A percentile compares a stretch with the other conserved stretches of the same genome.
These are phyloP conservation scores for Parastagonospora nodorum DNA, from an alignment of 2,329 filamentous ascomycete species.

Conservation along the genomic window DNA sequence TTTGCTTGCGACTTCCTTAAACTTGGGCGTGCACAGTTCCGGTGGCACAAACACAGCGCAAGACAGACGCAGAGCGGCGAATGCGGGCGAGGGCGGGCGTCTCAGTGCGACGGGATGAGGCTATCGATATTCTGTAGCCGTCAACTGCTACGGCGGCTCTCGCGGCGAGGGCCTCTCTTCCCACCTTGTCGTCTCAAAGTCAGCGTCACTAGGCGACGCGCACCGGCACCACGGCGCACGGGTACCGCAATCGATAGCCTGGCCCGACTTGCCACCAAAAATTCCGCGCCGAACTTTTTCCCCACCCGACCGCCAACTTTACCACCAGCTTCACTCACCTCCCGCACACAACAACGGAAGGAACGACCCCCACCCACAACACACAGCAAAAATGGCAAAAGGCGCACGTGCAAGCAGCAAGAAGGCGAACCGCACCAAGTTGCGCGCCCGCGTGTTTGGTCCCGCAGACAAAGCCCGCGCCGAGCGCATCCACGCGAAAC, in stretches of 20 bases:
- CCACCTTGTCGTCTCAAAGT: slow-evolving; percentile 22
- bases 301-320: slow-evolving; percentile 7
- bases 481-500: slow-evolving; percentile 82
- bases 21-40: not conserved
- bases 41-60: not conserved
- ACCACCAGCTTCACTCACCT: slow-evolving; percentile 3
- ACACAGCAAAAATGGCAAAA: slow-evolving; percentile 74
- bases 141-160: slow-evolving; percentile 29
- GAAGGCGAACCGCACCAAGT: slow-evolving; percentile 81
- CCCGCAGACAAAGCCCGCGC: slow-evolving; percentile 79
- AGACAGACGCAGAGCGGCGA: not conserved
- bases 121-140: slow-evolving; percentile 6
- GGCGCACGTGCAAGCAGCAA: slow-evolving; percentile 76
- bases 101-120: not conserved
- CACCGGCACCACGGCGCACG: slow-evolving; percentile 15
- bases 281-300: slow-evolving; percentile 17
- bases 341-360: slow-evolving; percentile 7
- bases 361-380: not conserved
- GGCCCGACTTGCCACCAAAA: slow-evolving; percentile 26
- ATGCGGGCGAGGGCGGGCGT: not conserved
- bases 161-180: slow-evolving; percentile 25
- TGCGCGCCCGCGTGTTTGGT: slow-evolving; percentile 82
- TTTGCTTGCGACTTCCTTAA: slow-evolving; percentile 25
- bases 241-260: slow-evolving; percentile 10
- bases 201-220: slow-evolving; percentile 32